Evolutionary conservation across 345 rosid species (phyloP).

Genomic region (Populus deltoides): DNA sequence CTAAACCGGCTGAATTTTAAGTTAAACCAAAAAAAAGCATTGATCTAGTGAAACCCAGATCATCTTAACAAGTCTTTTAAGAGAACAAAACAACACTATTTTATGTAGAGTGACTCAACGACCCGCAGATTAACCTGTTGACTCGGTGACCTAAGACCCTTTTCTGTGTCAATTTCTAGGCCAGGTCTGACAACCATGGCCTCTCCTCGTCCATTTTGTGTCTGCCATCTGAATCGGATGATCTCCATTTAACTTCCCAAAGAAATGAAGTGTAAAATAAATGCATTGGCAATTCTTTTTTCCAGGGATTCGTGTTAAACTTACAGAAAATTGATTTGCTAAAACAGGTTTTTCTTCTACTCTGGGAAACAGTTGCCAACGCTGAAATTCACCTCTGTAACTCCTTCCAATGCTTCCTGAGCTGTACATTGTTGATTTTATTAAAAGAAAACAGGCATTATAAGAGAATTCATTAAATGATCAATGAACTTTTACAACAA

Average conservation of each 20-base stretch:
- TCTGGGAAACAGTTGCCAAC: conserved; percentile 78
- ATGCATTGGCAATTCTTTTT: neutral
- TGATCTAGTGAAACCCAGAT: no score
- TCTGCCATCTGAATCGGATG: neutral
- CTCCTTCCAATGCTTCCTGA: conserved; percentile 92
- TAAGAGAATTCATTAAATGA: neutral
- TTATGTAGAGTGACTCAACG: no score
- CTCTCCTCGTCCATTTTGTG: neutral
- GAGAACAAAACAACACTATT: no score
- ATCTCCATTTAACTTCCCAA: neutral
- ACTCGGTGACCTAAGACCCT: no score
- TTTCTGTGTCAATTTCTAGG: no score
- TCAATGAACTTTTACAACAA: neutral
- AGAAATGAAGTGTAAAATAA: neutral
- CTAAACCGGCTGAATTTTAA: no score
- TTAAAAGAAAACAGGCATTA: neutral
- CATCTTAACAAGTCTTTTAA: no score
- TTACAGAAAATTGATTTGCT: conserved; percentile 94
- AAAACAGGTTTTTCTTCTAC: conserved; percentile 68
- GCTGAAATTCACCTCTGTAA: conserved; percentile 83
- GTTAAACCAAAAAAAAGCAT: no score
- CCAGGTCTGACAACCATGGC: no score
- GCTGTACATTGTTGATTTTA: conserved; percentile 28
- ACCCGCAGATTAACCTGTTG: no score
- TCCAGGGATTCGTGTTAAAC: conserved; percentile 21